Conservation (phyloP, 352 stramenopile genomes). For the Pythium oligandrum region DNA sequence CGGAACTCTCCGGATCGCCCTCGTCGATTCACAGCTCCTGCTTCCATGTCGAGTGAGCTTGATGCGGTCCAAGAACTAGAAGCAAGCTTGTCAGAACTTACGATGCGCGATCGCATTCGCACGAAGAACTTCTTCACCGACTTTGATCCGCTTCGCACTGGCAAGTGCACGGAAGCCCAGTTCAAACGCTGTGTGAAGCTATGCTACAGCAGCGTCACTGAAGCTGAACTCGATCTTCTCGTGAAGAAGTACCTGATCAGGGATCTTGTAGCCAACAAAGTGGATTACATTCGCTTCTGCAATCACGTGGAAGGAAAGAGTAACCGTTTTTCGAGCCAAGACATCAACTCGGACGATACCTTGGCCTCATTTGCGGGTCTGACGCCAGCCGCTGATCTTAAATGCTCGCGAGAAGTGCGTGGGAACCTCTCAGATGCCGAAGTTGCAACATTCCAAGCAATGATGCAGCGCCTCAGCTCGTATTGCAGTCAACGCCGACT, state of each 20-base stretch:
- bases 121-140: constrained; percentile 85
- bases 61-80: constrained; percentile 51
- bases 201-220: constrained; percentile 57
- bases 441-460: constrained; percentile 26
- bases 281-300: constrained; percentile 80
- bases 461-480: constrained; percentile 61
- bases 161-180: constrained; percentile 71
- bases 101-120: constrained; percentile 67
- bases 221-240: constrained; percentile 55
- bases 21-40: constrained; percentile 34
- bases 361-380: constrained; percentile 33
- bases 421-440: constrained; percentile 50
- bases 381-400: constrained; percentile 20
- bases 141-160: constrained; percentile 69
- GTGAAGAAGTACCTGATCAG: constrained; percentile 53
- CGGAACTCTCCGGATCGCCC: constrained; percentile 46
- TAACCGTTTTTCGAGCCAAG: constrained; percentile 3
- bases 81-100: constrained; percentile 47
- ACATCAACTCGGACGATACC: constrained; percentile 54
- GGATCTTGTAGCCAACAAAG: constrained; percentile 41
- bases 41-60: constrained; percentile 1
- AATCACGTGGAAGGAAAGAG: constrained; percentile 52
- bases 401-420: constrained; percentile 62
- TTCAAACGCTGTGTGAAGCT: constrained; percentile 79
- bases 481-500: constrained; percentile 59